Base-by-base conservation (phyloP, 1,284 basidiomycete genomes). In the Leccinum pachyderme region DNA sequence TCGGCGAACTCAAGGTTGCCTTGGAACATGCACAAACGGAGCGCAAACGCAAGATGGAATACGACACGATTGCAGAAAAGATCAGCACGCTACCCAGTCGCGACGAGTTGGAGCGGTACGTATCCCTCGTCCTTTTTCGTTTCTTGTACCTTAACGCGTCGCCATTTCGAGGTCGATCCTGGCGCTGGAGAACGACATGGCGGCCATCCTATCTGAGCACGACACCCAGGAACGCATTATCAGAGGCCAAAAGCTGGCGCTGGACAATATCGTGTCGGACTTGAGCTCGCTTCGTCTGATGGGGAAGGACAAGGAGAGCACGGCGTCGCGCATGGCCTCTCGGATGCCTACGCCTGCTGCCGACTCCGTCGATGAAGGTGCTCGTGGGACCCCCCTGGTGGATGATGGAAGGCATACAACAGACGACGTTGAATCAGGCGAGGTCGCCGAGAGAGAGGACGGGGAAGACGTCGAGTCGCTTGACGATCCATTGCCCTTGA, bases 1-100 rank as follows among this genome's bases (percentile, higher is more conserved):
- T 93, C 56, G 82, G 85, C 61, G 82, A 88, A 58, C 77, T 93
- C 58, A 91, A 91, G 70, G 75, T 78, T 15, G 78, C 82, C 3
- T 71, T 93, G 52, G 89, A 91, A 62, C 82, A 89, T 59, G 90
- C 87, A 6, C 90, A 92, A 64, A 73, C 87, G 63, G 75, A 84
- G 53, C 81, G 90, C 45, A 77, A 77, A 57, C 80, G 84, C 55
- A 93, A 90, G 74, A 89, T 91, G 61, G 89, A 93, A 64, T 93
- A 93, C 66, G 89, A 93, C 72, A 74, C 81, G 47, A 81, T 93
- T 47, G 81, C 90, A 4, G 90, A 92, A 73, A 90, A 86, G 68
- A 83, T 91, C 47, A 90, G 91, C 63, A 80, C 81, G n/a, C 72
- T 91, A 4, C 88, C 89, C 2, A 84, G 77, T 60, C 77, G 89